Evolutionary conservation across 441 rosid species (phyloP), one percentile per base, ranked within the genome.

Genomic region (Populus trichocarpa): DNA sequence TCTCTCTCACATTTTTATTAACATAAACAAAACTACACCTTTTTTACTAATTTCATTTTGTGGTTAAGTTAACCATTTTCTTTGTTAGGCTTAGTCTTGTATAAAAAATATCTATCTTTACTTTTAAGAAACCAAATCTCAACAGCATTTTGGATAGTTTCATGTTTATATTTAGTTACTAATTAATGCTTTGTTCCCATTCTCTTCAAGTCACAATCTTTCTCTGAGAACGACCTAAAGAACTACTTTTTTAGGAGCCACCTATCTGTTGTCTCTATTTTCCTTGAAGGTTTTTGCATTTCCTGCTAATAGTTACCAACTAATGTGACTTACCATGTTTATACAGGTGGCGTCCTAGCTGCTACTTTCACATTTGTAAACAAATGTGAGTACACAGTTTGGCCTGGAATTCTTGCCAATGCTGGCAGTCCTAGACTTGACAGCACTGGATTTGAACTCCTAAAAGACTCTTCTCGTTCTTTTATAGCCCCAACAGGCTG

Each of bases 391-490:
- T 81, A 90, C 88, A 88, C 96, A 2, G 94, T 95, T 0, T 95
- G 99, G 97, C 99, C 98, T 0, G 98, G 99, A 30, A 85, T 93
- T 81, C 84, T 92, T 16, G 88, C 99, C 26, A 91, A 91, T 89
- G 96, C 97, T n/a, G 97, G 97, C 69, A 87, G 86, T 6, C 86
- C 95, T 16, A 79, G 91, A 1, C 91, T 92, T 74, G 82, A 92
- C 61, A 78, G 90, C 53, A 96, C 98, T 14, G 98, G 98, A 8
- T 96, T 96, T 84, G 81, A 86, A 16, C 97, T 94, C 14, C 88
- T 85, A 10, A 82, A 76, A 25, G 97, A 89, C 33, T 86, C 90
- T 65, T 77, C 90, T 76, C 86, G 86, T 71, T 75, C 89, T 22
- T 81, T 94, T 9, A 67, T 70, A 77, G 97, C 96, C 1, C 99